Evolutionary conservation across 352 stramenopile species (phyloP).

Genomic region (Phytopythium kandeliae): DNA sequence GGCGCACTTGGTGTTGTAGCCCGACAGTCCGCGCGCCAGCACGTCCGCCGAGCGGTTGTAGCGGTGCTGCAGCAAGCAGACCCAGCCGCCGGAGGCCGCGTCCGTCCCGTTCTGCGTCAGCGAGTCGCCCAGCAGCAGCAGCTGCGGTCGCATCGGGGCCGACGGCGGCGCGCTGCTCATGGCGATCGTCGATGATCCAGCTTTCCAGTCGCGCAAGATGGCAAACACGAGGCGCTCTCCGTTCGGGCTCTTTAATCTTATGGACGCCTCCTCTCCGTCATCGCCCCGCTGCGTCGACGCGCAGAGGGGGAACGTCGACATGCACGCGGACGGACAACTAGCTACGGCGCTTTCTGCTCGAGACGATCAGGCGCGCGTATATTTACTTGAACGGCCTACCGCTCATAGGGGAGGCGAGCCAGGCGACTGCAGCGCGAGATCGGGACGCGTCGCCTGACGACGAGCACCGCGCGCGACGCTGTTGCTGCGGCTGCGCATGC

Average conservation of each 20-base stretch:
- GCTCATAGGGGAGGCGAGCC: no score
- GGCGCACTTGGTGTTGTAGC: conserved; percentile 40
- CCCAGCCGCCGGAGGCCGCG: conserved; percentile 24
- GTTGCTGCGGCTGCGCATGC: no score
- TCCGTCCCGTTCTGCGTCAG: conserved; percentile 38
- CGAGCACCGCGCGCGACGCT: background rate
- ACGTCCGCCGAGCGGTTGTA: conserved; percentile 44
- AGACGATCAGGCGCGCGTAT: background rate
- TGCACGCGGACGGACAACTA: background rate
- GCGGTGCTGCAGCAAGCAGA: conserved; percentile 28
- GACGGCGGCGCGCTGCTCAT: no score
- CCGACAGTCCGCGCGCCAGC: conserved; percentile 35
- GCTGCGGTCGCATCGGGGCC: conserved; percentile 6
- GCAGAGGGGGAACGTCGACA: no score
- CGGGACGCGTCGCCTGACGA: no score
- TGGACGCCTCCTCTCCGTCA: no score
- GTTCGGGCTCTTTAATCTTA: no score
- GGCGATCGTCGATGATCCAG: no score
- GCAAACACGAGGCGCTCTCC: no score
- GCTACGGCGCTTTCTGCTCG: background rate
- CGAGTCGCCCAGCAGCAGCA: conserved; percentile 45
- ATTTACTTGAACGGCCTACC: background rate
- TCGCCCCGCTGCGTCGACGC: no score
- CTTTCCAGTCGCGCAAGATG: no score
- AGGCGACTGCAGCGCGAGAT: no score